Conservation (phyloP, 2,329 filamentous ascomycete genomes). For the Pyrenochaeta sp. region DNA sequence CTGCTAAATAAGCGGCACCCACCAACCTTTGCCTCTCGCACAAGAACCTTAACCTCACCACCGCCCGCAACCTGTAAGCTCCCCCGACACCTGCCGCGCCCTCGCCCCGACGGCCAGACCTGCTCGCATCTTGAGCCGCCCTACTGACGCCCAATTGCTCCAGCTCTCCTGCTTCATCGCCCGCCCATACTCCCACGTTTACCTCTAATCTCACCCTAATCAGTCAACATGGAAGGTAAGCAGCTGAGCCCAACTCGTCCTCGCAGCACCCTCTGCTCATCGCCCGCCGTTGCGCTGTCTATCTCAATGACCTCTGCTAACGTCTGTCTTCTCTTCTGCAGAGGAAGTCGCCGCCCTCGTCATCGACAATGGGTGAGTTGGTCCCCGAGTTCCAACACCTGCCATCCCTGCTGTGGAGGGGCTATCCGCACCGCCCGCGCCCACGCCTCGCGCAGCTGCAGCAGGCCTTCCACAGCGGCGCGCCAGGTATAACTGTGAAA, state of each 20-base stretch:
- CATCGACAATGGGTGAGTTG: conserved; percentile 99
- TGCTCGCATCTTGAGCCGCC: conserved; percentile 25
- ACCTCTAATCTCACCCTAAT: conserved; percentile 50
- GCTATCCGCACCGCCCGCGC: conserved; percentile 36
- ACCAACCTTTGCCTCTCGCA: conserved; percentile 51
- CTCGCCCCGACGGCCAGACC: conserved; percentile 34
- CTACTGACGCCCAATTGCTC: conserved; percentile 39
- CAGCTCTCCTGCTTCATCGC: conserved; percentile 40
- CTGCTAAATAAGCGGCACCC: conserved; percentile 53
- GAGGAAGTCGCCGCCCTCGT: conserved; percentile 99
- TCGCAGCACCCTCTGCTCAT: conserved; percentile 22
- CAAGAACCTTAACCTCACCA: conserved; percentile 47
- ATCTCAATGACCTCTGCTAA: conserved; percentile 48
- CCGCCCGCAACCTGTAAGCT: conserved; percentile 44
- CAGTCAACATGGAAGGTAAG: conserved; percentile 72
- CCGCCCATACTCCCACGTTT: conserved; percentile 38
- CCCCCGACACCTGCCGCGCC: conserved; percentile 28
- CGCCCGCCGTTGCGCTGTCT: conserved; percentile 23
- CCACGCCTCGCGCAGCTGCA: conserved; percentile 29
- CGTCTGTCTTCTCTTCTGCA: conserved; percentile 56
- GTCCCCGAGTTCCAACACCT: conserved; percentile 41
- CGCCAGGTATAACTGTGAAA: conserved; percentile 24
- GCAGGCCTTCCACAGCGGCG: conserved; percentile 32
- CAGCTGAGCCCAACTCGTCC: conserved; percentile 50
- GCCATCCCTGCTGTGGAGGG: conserved; percentile 50